These are phyloP conservation scores for Penicillium hordei DNA, from an alignment of 2,329 filamentous ascomycete genomes.

Conservation along the genomic window DNA sequence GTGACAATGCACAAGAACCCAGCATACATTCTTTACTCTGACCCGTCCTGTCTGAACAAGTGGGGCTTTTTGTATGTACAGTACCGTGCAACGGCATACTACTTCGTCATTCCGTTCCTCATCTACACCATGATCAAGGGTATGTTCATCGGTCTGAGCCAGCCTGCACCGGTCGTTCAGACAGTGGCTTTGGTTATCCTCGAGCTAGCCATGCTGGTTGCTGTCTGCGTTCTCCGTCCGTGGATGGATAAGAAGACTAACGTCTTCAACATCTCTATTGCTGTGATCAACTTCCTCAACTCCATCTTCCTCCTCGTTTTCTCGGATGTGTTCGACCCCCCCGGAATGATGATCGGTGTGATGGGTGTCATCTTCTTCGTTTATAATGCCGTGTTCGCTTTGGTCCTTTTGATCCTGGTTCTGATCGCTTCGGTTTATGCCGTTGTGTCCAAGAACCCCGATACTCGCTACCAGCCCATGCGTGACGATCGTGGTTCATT, in stretches of 20 bases:
- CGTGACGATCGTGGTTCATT: slow-evolving; percentile 93
- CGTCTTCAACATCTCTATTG: slow-evolving; percentile 91
- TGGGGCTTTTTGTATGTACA: slow-evolving; percentile 98
- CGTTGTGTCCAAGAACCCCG: slow-evolving; percentile 88
- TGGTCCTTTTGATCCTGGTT: slow-evolving; percentile 80
- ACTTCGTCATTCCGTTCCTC: slow-evolving; percentile 82
- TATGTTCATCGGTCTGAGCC: slow-evolving; percentile 81
- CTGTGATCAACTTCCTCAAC: slow-evolving; percentile 85
- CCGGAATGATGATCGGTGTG: slow-evolving; percentile 77
- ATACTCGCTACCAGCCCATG: slow-evolving; percentile 94
- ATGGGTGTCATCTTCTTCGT: slow-evolving; percentile 89
- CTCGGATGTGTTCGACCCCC: slow-evolving; percentile 80
- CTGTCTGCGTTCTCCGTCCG: slow-evolving; percentile 75
- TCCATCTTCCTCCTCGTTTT: slow-evolving; percentile 87
- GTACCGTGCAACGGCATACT: slow-evolving; percentile 93
- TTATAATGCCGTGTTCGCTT: slow-evolving; percentile 77
- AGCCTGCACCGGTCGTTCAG: slow-evolving; percentile 69
- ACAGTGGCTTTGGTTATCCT: slow-evolving; percentile 80
- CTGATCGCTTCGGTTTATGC: slow-evolving; percentile 74
- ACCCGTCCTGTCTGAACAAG: slow-evolving; percentile 91
- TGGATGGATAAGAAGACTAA: slow-evolving; percentile 99
- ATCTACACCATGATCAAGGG: slow-evolving; percentile 81
- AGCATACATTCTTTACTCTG: slow-evolving; percentile 94
- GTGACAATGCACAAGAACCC: slow-evolving; percentile 92
- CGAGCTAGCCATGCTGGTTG: slow-evolving; percentile 75